Evolutionary conservation across 768 basidiomycete species (phyloP), one percentile per base, ranked within the genome.

Genomic region (Zangia roseola): DNA sequence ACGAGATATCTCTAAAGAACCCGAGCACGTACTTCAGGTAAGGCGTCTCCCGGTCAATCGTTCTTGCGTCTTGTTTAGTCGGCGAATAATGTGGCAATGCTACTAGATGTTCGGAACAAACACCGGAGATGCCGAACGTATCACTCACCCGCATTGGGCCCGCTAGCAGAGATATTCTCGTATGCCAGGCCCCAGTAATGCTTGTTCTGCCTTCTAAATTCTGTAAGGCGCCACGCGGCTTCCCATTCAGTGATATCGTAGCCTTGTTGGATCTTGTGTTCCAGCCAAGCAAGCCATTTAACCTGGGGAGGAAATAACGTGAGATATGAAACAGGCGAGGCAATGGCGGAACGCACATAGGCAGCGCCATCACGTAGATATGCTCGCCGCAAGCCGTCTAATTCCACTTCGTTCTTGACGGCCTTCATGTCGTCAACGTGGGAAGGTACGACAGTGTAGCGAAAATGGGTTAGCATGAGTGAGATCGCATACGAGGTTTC

Each of bases 11-110:
- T 50, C 41, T 36, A 41, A 20, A 21, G 47, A 13, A 14, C 30
- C 44, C 35, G 19, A 45, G 44, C 25, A 70, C 84, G 69, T 61
- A 92, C 91, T 91, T 94, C 49, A 99, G 78, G 67, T 95, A 99
- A 5, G 94, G 91, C 2, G 82, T 79, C 12, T 86, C 79, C 30
- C 81, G 76, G 56, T 87, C 84, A 57, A 99, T 89, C 69, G 88
- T 75, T 37, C 71, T 68, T n/a, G 88, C 87, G 16, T 74, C 76
- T 17, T 72, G 68, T 62, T 86, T 83, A 50, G 79, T 78, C 0
- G 97, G 93, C 0, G 80, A 76, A 67, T 99, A 98, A 70, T 99
- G 97, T 5, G 97, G 94, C 20, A 97, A 70, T 16, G 95, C 97
- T 80, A 40, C 20, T 38, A 25, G 3, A 42, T 35, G 37, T 38